phyloP scores from a whole-genome alignment of 2,329 filamentous ascomycete species.

The Cercospora sojina region DNA sequence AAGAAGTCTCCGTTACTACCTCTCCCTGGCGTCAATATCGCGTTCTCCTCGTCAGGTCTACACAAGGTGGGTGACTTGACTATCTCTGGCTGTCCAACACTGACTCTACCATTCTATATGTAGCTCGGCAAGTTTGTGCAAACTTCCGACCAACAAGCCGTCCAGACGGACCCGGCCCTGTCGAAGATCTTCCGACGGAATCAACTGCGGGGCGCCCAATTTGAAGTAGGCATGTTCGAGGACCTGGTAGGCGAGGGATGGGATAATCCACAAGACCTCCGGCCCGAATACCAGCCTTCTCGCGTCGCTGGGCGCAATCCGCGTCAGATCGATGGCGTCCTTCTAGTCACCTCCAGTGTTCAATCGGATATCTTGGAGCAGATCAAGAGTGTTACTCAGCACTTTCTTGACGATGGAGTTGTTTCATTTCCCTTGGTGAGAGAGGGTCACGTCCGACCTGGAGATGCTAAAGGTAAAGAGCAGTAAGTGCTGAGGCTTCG shows the following conservation, averaged over 20 bases:
- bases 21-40: not conserved
- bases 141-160: constrained; percentile 11
- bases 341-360: not conserved
- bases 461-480: constrained; percentile 10
- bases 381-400: constrained; percentile 6
- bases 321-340: not conserved
- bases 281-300: constrained; percentile 10
- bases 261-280: constrained; percentile 11
- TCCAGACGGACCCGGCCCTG: constrained; percentile 6
- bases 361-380: not conserved
- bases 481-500: constrained; percentile 10
- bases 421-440: constrained; percentile 10
- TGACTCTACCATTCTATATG: constrained; percentile 6
- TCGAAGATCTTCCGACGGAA: constrained; percentile 7
- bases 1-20: not conserved
- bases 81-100: constrained; percentile 5
- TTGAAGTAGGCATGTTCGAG: constrained; percentile 8
- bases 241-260: constrained; percentile 9
- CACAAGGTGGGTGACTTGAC: not conserved
- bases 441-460: constrained; percentile 10
- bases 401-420: constrained; percentile 10
- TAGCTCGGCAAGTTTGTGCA: constrained; percentile 12
- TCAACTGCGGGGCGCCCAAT: constrained; percentile 9
- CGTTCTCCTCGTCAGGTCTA: not conserved
- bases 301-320: not conserved